phyloP scores from a whole-genome alignment of 768 basidiomycete genomes.

The Candolleomyces eurysporus region DNA sequence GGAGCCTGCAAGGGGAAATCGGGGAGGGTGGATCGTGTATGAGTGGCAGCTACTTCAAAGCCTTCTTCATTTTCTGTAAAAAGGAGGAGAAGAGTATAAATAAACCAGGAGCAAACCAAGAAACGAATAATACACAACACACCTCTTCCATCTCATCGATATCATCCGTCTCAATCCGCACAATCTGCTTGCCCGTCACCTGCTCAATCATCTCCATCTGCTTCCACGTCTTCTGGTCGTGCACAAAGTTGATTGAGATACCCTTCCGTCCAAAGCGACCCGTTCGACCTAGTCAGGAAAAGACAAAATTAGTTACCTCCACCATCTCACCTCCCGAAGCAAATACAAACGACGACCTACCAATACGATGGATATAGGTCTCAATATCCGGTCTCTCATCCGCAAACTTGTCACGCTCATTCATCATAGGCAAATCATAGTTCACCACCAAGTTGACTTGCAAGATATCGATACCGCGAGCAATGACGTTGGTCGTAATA shows the following conservation, averaged over 20 bases:
- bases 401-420: conserved; percentile 47
- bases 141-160: conserved; percentile 95
- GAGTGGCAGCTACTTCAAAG: conserved; percentile 52
- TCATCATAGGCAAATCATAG: conserved; percentile 90
- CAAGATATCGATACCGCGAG: conserved; percentile 95
- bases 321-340: neutral
- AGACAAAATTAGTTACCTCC: neutral
- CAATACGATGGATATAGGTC: conserved; percentile 97
- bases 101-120: conserved; percentile 3
- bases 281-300: conserved; percentile 77
- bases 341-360: conserved; percentile 40
- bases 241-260: conserved; percentile 96
- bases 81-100: too few relatives aligned
- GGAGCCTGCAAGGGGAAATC: too few relatives aligned
- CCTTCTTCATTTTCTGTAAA: conserved; percentile 77
- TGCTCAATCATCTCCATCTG: conserved; percentile 89
- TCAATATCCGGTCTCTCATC: conserved; percentile 83
- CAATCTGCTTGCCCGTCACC: conserved; percentile 72
- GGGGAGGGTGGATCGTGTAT: neutral
- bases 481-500: conserved; percentile 98
- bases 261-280: conserved; percentile 98
- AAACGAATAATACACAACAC: conserved; percentile 21
- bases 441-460: conserved; percentile 99
- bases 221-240: conserved; percentile 81
- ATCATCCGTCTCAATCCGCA: conserved; percentile 84